Conservation (phyloP, 257 asterid species). For the Leptodermis oblonga region DNA sequence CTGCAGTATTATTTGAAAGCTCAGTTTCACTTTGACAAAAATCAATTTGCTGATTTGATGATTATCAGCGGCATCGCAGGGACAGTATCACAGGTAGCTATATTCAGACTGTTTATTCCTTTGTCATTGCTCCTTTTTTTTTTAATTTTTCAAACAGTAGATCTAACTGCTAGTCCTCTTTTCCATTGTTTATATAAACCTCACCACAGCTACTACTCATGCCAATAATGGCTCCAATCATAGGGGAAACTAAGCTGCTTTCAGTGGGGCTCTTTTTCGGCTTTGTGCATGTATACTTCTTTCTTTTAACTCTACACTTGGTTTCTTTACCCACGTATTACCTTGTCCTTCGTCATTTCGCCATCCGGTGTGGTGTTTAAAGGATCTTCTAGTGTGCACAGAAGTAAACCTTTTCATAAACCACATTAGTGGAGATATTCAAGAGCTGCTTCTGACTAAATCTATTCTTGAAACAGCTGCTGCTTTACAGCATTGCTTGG, state of each 20-base stretch:
- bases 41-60: constrained; percentile 88
- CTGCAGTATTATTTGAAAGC: constrained; percentile 85
- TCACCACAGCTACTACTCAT: constrained; percentile 68
- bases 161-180: background rate
- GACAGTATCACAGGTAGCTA: constrained; percentile 64
- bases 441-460: background rate
- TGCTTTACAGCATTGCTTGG: constrained; percentile 88
- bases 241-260: constrained; percentile 81
- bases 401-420: background rate
- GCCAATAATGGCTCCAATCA: constrained; percentile 69
- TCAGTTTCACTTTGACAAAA: constrained; percentile 80
- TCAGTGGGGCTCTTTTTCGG: constrained; percentile 70
- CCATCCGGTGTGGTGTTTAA: background rate
- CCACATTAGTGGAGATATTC: background rate
- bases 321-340: background rate
- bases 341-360: background rate
- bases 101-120: background rate
- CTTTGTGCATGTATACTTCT: constrained; percentile 46
- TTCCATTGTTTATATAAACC: constrained; percentile 1
- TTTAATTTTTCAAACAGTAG: background rate
- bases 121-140: no score
- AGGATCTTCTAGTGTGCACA: background rate
- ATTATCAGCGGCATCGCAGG: constrained; percentile 79
- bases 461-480: constrained; percentile 45
- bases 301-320: background rate